These are phyloP conservation scores for Hypoxylon fragiforme DNA, from an alignment of 495 filamentous ascomycete species.

Conservation along the genomic window DNA sequence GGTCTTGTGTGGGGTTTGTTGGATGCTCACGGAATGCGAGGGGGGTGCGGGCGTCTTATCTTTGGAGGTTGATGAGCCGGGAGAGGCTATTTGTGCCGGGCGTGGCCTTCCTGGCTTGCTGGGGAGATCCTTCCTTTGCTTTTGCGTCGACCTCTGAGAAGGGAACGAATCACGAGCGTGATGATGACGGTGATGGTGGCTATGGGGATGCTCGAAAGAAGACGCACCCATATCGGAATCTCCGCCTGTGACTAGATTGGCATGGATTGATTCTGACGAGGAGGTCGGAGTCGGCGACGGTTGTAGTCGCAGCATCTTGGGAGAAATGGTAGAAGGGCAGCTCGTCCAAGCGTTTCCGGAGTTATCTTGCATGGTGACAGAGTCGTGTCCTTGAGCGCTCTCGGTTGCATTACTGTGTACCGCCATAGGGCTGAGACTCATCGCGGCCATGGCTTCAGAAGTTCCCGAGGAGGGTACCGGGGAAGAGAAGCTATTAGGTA, in stretches of 20 bases:
- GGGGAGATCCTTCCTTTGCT: slow-evolving; percentile 41
- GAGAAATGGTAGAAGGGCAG: slow-evolving; percentile 41
- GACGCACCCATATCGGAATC: slow-evolving; percentile 25
- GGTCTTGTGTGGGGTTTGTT: neutral
- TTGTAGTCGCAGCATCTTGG: slow-evolving; percentile 41
- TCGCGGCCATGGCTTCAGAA: slow-evolving; percentile 33
- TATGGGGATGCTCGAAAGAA: slow-evolving; percentile 19
- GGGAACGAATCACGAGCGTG: slow-evolving; percentile 13
- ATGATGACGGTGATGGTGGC: too few species aligned
- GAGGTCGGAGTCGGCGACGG: slow-evolving; percentile 40
- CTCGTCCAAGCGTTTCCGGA: slow-evolving; percentile 19
- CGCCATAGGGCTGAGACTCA: slow-evolving; percentile 26
- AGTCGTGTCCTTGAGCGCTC: neutral
- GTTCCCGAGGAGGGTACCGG: slow-evolving; percentile 26
- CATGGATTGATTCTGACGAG: slow-evolving; percentile 41
- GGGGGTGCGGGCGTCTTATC: slow-evolving; percentile 13
- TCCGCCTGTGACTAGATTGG: slow-evolving; percentile 23
- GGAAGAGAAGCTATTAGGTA: slow-evolving; percentile 34
- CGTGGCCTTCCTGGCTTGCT: slow-evolving; percentile 45
- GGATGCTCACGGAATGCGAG: neutral
- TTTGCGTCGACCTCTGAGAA: slow-evolving; percentile 16
- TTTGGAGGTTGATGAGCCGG: slow-evolving; percentile 9
- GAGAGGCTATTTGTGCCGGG: slow-evolving; percentile 42
- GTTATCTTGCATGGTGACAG: slow-evolving; percentile 4
- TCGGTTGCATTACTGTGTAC: slow-evolving; percentile 4